Evolutionary conservation across 306 rosid genomes (phyloP).

Genomic region (Vigna radiata): DNA sequence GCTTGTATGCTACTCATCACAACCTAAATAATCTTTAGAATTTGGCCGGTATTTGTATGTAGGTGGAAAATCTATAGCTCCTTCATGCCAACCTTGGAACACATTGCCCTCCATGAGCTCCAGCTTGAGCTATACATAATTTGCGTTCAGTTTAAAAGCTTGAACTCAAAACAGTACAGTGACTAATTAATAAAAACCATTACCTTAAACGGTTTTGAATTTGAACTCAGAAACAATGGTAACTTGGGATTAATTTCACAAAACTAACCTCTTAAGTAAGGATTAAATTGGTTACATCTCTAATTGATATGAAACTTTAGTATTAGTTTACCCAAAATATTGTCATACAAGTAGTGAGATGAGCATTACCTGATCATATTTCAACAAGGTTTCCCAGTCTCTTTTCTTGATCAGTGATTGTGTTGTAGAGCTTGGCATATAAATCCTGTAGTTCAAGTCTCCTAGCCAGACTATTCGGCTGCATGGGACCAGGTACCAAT

Average conservation of each 20-base stretch:
- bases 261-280: too few species aligned
- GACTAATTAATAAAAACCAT: neutral
- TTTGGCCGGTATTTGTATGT: slow-evolving; percentile 79
- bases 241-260: neutral
- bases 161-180: neutral
- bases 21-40: slow-evolving; percentile 66
- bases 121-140: slow-evolving; percentile 66
- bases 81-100: slow-evolving; percentile 88
- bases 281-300: too few species aligned
- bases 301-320: neutral
- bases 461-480: slow-evolving; percentile 85
- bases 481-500: slow-evolving; percentile 41
- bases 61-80: slow-evolving; percentile 80
- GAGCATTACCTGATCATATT: slow-evolving; percentile 72
- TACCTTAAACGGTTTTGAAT: neutral
- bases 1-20: slow-evolving; percentile 37
- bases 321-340: neutral
- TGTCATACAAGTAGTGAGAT: slow-evolving; percentile 15
- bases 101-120: slow-evolving; percentile 69
- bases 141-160: slow-evolving; percentile 32
- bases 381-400: slow-evolving; percentile 68
- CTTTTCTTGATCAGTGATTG: slow-evolving; percentile 56
- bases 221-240: neutral
- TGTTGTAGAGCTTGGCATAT: slow-evolving; percentile 65
- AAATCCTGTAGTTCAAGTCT: slow-evolving; percentile 82